Evolutionary conservation across 2,329 filamentous ascomycete genomes (phyloP).

Genomic region (Penicillium sp.): DNA sequence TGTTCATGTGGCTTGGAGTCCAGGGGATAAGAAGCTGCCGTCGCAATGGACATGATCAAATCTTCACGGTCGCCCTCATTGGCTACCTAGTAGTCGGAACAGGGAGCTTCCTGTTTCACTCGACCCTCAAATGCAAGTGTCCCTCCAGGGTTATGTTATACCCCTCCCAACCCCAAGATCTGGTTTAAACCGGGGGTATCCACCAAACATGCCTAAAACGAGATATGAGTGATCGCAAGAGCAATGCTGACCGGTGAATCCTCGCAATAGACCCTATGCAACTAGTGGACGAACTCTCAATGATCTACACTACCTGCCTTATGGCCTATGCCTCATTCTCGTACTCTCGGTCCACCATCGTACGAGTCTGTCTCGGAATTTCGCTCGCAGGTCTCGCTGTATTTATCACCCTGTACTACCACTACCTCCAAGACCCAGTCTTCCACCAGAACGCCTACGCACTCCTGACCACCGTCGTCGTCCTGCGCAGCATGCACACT

Average conservation of each 20-base stretch:
- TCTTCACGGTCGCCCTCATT: conserved; percentile 62
- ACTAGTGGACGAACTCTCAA: conserved; percentile 60
- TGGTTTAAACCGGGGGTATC: not conserved
- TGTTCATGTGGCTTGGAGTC: conserved; percentile 70
- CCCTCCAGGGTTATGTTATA: not conserved
- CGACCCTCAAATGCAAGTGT: conserved; percentile 52
- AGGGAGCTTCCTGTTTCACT: conserved; percentile 56
- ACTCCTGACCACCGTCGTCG: conserved; percentile 59
- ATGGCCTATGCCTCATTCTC: conserved; percentile 68
- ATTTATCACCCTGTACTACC: conserved; percentile 72
- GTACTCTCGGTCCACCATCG: conserved; percentile 50
- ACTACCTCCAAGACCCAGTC: conserved; percentile 68
- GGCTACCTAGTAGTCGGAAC: conserved; percentile 55
- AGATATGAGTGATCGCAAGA: not conserved
- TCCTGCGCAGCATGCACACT: conserved; percentile 65
- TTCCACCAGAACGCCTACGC: conserved; percentile 79
- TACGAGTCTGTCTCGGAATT: conserved; percentile 49
- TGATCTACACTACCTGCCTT: conserved; percentile 64
- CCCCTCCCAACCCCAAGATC: not conserved
- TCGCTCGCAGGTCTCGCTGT: conserved; percentile 49
- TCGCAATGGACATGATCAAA: conserved; percentile 60
- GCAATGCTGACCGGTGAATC: conserved; percentile 15
- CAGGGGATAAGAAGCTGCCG: conserved; percentile 68
- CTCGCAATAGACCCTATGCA: conserved; percentile 55
- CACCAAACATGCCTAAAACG: not conserved